Conservation (phyloP, 768 basidiomycete genomes). For the Tylopilus sp. region DNA sequence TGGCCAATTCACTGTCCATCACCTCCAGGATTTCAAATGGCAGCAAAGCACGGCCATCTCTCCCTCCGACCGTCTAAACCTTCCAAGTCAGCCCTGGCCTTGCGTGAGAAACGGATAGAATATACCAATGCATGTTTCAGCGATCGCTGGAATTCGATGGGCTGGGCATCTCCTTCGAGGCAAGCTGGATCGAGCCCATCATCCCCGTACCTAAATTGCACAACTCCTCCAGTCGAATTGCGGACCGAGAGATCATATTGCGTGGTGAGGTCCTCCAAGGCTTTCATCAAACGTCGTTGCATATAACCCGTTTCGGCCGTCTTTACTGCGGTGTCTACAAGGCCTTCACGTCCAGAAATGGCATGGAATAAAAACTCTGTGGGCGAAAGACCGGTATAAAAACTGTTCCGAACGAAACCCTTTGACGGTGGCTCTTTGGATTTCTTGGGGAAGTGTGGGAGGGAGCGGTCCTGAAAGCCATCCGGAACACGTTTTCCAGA, state of each 20-base stretch:
- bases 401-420: constrained; percentile 97
- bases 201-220: constrained; percentile 96
- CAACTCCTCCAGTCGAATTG: constrained; percentile 90
- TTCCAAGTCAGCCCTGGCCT: constrained; percentile 5
- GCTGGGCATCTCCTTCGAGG: constrained; percentile 92
- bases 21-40: constrained; percentile 85
- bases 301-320: constrained; percentile 99
- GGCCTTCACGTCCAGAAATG: constrained; percentile 95
- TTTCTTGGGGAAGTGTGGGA: constrained; percentile 99
- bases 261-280: constrained; percentile 92
- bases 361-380: constrained; percentile 99
- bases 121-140: constrained; percentile 80
- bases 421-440: constrained; percentile 95
- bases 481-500: constrained; percentile 96
- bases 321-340: constrained; percentile 99
- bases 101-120: background rate
- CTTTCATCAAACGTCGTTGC: constrained; percentile 99
- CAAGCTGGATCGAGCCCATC: constrained; percentile 97
- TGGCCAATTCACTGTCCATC: constrained; percentile 58
- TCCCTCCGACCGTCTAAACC: constrained; percentile 57
- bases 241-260: constrained; percentile 96
- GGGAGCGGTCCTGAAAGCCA: constrained; percentile 97
- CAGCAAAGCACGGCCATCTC: constrained; percentile 61
- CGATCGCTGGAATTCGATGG: constrained; percentile 83
- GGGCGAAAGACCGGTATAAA: constrained; percentile 86